A percentile compares a stretch with the other conserved stretches of the same genome.
Evolutionary conservation across 352 stramenopile genomes (phyloP).

Genomic region (Globisporangium apiculatum): DNA sequence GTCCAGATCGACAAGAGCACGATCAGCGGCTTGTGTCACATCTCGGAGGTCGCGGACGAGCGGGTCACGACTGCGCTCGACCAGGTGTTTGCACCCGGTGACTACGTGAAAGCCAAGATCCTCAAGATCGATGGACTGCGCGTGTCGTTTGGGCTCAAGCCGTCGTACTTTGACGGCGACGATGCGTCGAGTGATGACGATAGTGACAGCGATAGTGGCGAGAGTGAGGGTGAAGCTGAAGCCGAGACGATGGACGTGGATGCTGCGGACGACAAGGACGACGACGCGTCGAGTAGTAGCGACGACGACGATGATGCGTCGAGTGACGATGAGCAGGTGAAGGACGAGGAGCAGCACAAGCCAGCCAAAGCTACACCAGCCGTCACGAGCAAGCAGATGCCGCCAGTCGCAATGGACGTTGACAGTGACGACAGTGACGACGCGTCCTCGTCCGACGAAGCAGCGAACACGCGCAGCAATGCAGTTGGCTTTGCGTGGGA

Average conservation of each 20-base stretch:
- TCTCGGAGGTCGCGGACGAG: constrained; percentile 94
- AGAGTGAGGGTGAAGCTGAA: constrained; percentile 12
- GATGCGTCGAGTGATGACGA: constrained; percentile 88
- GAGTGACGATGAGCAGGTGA: constrained; percentile 29
- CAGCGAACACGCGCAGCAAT: constrained; percentile 5
- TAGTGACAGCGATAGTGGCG: constrained; percentile 11
- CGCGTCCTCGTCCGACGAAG: constrained; percentile 54
- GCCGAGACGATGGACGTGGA: constrained; percentile 32
- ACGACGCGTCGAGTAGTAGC: constrained; percentile 1
- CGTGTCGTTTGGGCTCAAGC: constrained; percentile 95
- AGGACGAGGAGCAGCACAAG: constrained; percentile 21
- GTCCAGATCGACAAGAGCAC: constrained; percentile 94
- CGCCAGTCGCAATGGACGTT: constrained; percentile 27
- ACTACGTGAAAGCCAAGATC: constrained; percentile 96
- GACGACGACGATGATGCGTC: constrained; percentile 24
- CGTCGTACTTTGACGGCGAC: constrained; percentile 94
- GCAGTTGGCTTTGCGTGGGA: constrained; percentile 83
- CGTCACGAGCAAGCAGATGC: background rate
- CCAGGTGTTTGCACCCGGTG: constrained; percentile 91
- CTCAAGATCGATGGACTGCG: constrained; percentile 90
- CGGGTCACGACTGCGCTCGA: constrained; percentile 90
- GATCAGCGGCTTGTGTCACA: constrained; percentile 93
- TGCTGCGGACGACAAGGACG: constrained; percentile 31
- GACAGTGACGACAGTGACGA: constrained; percentile 42
- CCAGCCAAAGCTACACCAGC: background rate